Percentiles rank a stretch among this genome's conserved stretches.
These are phyloP conservation scores for Sugiyamaella sp. DNA, from an alignment of 1,139 yeast genomes.

Conservation along the genomic window DNA sequence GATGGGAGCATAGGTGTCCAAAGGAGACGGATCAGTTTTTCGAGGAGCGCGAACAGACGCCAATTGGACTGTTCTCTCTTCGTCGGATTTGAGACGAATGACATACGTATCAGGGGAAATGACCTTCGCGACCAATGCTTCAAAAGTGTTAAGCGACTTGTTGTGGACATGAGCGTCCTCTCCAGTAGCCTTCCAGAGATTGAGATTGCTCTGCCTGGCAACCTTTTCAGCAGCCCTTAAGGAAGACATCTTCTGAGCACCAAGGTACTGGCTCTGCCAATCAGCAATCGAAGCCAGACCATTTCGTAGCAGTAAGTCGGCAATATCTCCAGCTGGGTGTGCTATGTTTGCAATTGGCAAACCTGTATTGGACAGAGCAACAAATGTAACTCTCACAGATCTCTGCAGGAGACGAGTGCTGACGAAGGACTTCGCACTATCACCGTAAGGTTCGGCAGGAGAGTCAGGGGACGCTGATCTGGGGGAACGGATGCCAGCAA, in stretches of 20 bases:
- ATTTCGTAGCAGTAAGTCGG: conserved; percentile 63
- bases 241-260: conserved; percentile 61
- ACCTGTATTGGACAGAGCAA: conserved; percentile 61
- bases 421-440: conserved; percentile 66
- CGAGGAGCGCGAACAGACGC: conserved; percentile 78
- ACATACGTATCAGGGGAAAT: conserved; percentile 70
- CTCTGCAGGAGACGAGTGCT: conserved; percentile 70
- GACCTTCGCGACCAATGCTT: conserved; percentile 61
- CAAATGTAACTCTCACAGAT: conserved; percentile 57
- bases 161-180: conserved; percentile 28
- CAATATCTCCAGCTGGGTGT: conserved; percentile 78
- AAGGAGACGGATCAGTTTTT: conserved; percentile 54
- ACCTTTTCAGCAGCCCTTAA: conserved; percentile 67
- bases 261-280: conserved; percentile 79
- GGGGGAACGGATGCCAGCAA: conserved; percentile 77
- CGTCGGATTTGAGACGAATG: conserved; percentile 49
- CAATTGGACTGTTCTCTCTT: conserved; percentile 60
- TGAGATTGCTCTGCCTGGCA: conserved; percentile 65
- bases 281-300: conserved; percentile 80
- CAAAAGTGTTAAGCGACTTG: conserved; percentile 43
- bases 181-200: conserved; percentile 56
- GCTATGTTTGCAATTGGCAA: conserved; percentile 57
- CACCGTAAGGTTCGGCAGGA: conserved; percentile 53
- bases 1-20: conserved; percentile 58
- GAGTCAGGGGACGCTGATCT: conserved; percentile 56